Base-by-base conservation (phyloP, 2,329 filamentous ascomycete species). In the Colletotrichum sp. region DNA sequence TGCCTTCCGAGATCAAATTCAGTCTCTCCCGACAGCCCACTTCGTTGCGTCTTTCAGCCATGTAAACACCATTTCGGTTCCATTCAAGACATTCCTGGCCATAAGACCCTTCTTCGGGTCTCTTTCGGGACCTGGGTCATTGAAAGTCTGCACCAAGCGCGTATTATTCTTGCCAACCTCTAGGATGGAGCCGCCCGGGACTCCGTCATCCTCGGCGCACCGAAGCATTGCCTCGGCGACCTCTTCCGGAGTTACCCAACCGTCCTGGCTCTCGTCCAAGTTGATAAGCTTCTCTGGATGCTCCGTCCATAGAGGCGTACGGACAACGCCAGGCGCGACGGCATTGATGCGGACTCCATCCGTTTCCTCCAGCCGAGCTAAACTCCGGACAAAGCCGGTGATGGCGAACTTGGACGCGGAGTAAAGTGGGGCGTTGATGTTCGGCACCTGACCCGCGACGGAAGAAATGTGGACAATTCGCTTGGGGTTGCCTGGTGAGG, bases 241-340 rank as follows among this genome's bases (percentile, higher is more conserved):
- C 59, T 86, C 85, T 2, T 85, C 77, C 0, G 87, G 84, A 0
- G 84, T 85, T 1, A 87, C 84, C 86, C 87, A 89, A 0, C 75
- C 81, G 70, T 87, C 86, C 29, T 79, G 75, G 5, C 72, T 74
- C 30, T 80, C 69, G 8, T 87, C 81, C 1, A 89, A 75, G 49
- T 82, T 82, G 19, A 79, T 78, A 22, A 88, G 75, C 77, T 88
- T 89, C 77, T 89, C 87, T 0, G 86, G 84, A 44, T 87, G 77
- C 3, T 89, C 87, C 0, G 81, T 84, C 86, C 87, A 88, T 5
- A 89, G 75, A 4, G 88, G 88, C 2, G 88, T 89, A 9, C 81
- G 79, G 1, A 89, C 85, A 2, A 88, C 67, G 0, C 86, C 87
- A 0, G 88, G 88, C 0, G 87, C 77, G 0, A 89, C 85, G 0